A percentile compares a stretch with the other conserved stretches of the same genome.
phyloP scores from a whole-genome alignment of 805 yeast species.

The Lipomyces mesembrius region DNA sequence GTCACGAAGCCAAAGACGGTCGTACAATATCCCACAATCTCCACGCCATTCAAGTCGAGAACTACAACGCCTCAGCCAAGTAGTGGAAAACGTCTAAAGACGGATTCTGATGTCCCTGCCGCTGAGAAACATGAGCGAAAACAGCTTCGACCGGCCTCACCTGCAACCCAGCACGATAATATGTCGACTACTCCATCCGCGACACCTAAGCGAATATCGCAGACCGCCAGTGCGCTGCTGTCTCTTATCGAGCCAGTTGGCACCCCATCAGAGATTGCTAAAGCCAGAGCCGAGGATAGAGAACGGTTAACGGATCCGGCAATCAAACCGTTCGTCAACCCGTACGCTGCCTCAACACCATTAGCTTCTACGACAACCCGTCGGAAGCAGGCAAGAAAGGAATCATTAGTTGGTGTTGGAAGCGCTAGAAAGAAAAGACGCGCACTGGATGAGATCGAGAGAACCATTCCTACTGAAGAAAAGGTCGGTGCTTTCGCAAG shows the following conservation, averaged over 20 bases:
- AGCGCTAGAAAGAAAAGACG: constrained; percentile 10
- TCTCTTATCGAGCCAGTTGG: constrained; percentile 50
- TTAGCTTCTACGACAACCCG: constrained; percentile 16
- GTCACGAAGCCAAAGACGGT: constrained; percentile 12
- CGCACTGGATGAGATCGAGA: constrained; percentile 28
- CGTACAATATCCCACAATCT: constrained; percentile 27
- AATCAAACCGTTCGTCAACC: constrained; percentile 49
- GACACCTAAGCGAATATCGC: constrained; percentile 46
- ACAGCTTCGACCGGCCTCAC: neutral
- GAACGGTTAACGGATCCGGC: constrained; percentile 35
- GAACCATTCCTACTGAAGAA: constrained; percentile 30
- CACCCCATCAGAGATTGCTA: constrained; percentile 37
- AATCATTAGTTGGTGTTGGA: constrained; percentile 21
- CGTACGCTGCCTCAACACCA: constrained; percentile 47
- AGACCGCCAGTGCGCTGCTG: constrained; percentile 56
- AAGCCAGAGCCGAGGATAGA: constrained; percentile 24
- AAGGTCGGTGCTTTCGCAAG: constrained; percentile 13
- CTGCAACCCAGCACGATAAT: neutral
- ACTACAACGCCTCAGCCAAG: constrained; percentile 35
- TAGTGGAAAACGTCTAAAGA: constrained; percentile 16
- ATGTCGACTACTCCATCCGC: constrained; percentile 8
- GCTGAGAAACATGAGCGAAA: neutral
- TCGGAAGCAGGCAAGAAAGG: constrained; percentile 15
- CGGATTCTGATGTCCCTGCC: too few species aligned
- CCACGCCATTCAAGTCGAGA: constrained; percentile 46